Conservation (phyloP, 2,329 filamentous ascomycete species). For the Cercospora zeae-maydis region DNA sequence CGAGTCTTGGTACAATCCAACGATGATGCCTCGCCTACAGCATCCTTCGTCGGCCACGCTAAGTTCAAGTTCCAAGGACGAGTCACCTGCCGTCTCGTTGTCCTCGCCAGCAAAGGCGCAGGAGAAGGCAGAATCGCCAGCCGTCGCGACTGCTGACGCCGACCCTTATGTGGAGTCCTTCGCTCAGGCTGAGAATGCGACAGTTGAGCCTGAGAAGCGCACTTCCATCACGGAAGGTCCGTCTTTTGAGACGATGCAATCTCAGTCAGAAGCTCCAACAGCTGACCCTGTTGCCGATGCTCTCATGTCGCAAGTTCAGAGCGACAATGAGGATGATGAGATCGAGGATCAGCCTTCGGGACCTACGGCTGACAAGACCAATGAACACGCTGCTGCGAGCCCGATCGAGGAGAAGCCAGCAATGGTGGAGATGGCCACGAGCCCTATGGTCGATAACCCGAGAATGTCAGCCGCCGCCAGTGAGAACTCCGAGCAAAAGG, state of each 20-base stretch:
- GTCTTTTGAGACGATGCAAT: constrained; percentile 5
- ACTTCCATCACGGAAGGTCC: neutral
- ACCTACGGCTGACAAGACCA: neutral
- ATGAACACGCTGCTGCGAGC: neutral
- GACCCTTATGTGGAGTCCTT: constrained; percentile 11
- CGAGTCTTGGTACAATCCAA: constrained; percentile 11
- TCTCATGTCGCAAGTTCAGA: constrained; percentile 3
- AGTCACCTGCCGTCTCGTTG: neutral
- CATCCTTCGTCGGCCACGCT: neutral
- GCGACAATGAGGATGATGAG: neutral
- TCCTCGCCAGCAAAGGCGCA: neutral
- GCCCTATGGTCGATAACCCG: constrained; percentile 5
- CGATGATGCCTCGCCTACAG: constrained; percentile 3
- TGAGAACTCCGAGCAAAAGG: neutral
- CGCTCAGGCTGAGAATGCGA: neutral
- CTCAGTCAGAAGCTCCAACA: neutral
- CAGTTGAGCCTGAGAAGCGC: neutral
- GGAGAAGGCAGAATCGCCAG: neutral
- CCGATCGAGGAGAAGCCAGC: neutral
- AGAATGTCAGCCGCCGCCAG: constrained; percentile 2
- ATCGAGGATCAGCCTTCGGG: neutral
- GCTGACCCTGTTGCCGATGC: constrained; percentile 8
- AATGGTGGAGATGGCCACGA: neutral
- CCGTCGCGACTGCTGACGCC: neutral
- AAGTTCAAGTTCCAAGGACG: neutral